Evolutionary conservation across 108 stramenopile species (phyloP).

Genomic region (Fragilariopsis cylindrus): DNA sequence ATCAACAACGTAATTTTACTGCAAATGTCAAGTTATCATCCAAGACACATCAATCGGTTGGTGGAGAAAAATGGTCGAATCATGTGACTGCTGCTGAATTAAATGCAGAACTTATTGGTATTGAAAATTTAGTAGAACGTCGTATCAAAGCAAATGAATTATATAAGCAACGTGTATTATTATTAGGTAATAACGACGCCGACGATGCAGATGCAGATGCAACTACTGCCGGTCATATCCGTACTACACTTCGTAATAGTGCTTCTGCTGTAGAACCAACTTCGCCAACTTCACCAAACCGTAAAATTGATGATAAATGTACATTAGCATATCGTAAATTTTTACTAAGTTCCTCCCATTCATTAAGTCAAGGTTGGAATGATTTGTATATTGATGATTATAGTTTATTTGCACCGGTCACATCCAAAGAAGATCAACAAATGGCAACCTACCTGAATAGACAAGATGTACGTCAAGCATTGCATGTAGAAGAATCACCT

Average conservation of each 20-base stretch:
- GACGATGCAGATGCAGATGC: neutral
- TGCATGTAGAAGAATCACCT: conserved; percentile 56
- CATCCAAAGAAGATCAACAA: conserved; percentile 44
- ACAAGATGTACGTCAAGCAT: conserved; percentile 49
- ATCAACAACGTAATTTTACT: too few relatives aligned
- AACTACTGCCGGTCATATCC: neutral
- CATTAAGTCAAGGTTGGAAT: conserved; percentile 60
- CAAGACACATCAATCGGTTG: conserved; percentile 3
- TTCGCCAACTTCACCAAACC: neutral
- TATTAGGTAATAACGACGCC: neutral
- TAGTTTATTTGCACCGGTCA: conserved; percentile 50
- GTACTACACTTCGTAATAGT: neutral
- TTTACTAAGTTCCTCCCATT: conserved; percentile 42
- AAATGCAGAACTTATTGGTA: conserved; percentile 33
- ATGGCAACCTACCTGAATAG: conserved; percentile 59
- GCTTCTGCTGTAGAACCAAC: neutral
- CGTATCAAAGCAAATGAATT: conserved; percentile 14
- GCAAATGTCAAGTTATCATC: neutral
- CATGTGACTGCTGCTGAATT: conserved; percentile 14
- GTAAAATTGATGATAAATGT: conserved; percentile 32
- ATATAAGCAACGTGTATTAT: conserved; percentile 28
- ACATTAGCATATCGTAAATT: conserved; percentile 58
- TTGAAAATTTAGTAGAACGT: conserved; percentile 26
- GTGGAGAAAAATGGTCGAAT: conserved; percentile 3
- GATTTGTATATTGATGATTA: conserved; percentile 68